Evolutionary conservation across 192 early-diverging fungal genomes (phyloP), one percentile per base, ranked within the genome.

Genomic region (Coemansia sp.): DNA sequence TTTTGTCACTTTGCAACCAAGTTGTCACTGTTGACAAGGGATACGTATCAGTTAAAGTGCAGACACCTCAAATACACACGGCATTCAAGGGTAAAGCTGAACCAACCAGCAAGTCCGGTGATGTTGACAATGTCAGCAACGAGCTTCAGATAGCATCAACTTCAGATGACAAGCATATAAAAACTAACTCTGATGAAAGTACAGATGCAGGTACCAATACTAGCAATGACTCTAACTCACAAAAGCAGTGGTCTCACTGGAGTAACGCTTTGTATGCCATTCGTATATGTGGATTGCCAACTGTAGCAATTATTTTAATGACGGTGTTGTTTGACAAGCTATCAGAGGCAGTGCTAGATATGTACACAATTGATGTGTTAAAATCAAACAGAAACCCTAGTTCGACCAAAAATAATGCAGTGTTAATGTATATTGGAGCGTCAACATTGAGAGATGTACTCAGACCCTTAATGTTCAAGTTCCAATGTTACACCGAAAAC

Each of bases 41-140:
- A 1, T 44, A 36, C 24, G 60, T 59, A 1, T 16, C 53, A 0
- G 72, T 96, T 53, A 67, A 16, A 10, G 64, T 77, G 40, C 78
- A 87, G 65, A 78, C 72, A 4, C 67, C 61, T 9, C 81, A 85
- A 41, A 37, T 27, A 0, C 16, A 1, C 75, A 84, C 27, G 3
- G 29, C 29, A 33, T 54, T 54, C 51, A 33, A 54, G 9, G 0
- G 10, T 54, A 31, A 54, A 10, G 29, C 76, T 39, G 75, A 72
- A 65, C 62, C 72, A 59, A 75, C 67, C 11, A 75, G 70, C 21
- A 50, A 54, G n/a, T 14, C 29, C 2, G 24, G 53, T 34, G 33
- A 42, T 46, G 57, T 41, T 13, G 45, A 59, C 13, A 56, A 21
- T 34, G 0, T 1, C 29, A 31, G 11, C 29, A 31, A 33, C 9